A percentile compares a stretch with the other conserved stretches of the same genome.
Evolutionary conservation across 495 filamentous ascomycete species (phyloP).

Genomic region (Podospora anserina): DNA sequence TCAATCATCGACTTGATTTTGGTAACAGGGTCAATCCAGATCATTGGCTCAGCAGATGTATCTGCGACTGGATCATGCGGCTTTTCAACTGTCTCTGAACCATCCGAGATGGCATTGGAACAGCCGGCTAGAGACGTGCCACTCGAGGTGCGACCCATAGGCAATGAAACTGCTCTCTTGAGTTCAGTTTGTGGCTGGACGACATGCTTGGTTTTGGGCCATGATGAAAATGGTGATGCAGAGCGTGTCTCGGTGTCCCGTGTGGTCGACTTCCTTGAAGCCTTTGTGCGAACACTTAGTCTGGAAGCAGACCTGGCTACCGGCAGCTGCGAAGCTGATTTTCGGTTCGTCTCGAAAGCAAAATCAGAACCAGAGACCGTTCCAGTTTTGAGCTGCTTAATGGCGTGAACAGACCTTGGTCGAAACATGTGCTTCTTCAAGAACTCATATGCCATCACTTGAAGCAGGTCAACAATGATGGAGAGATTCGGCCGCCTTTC

Average conservation of each 20-base stretch:
- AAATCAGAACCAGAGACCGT: not conserved
- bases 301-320: not conserved
- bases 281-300: not conserved
- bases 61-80: not conserved
- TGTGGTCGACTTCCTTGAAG: not conserved
- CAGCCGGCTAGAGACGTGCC: not conserved
- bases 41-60: conserved; percentile 35
- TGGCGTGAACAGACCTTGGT: conserved; percentile 39
- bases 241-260: conserved; percentile 10
- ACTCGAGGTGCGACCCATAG: not conserved
- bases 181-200: not conserved
- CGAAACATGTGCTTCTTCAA: conserved; percentile 64
- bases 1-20: conserved; percentile 50
- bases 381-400: conserved; percentile 20
- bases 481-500: conserved; percentile 37
- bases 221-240: conserved; percentile 54
- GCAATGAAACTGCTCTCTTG: not conserved
- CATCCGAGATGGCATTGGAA: not conserved
- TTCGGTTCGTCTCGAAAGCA: not conserved
- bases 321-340: not conserved
- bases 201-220: conserved; percentile 67
- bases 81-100: not conserved
- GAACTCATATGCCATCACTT: conserved; percentile 63
- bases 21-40: conserved; percentile 68
- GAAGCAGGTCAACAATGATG: conserved; percentile 57